Evolutionary conservation across 1,284 basidiomycete species (phyloP), one percentile per base, ranked within the genome.

Genomic region (Cerrena zonata): DNA sequence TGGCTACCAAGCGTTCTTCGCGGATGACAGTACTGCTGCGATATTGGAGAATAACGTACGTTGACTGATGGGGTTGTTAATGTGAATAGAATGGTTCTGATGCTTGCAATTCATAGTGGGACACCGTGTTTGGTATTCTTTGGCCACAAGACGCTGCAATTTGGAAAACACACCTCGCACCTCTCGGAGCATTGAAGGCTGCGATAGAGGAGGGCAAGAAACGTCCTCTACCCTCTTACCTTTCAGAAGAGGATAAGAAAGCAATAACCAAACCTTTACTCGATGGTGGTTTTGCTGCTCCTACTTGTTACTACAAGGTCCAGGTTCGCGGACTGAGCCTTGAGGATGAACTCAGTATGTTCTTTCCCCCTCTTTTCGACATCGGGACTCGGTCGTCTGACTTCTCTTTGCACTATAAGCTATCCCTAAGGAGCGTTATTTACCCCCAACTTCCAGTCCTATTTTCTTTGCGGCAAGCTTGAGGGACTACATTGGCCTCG

Each of bases 1-100:
- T 55, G 75, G 73, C 12, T 77, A 78, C 55, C 73, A 69, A 71
- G 54, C 51, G 3, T 74, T 72, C 58, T 68, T 72, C 50, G 49
- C 61, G 7, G 48, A 56, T 19, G 58, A 65, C 2, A 67, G 63
- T 12, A 61, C 67, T 0, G 60, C 60, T 23, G 50, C 59, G 26
- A 36, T 70, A 4, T 58, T 69, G 37, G 60, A 65, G 45, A 53
- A 67, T 21, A 58, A 74, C 52, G 68, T 74, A 36, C 47, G 63
- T 68, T n/a, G 18, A 4, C 3, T 26, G 18, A n/a, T n/a, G n/a
- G n/a, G 22, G 36, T 22, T 18, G 22, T 24, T 12, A 4, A 19
- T 13, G 11, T 34, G 4, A 36, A 13, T 11, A 3, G 26, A 5
- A 4, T 4, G 4, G 37, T 15, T 15, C 37, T 39, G 5, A 39